Evolutionary conservation across 108 stramenopile species (phyloP), one percentile per base, ranked within the genome.

Genomic region (Nitzschia sp.): DNA sequence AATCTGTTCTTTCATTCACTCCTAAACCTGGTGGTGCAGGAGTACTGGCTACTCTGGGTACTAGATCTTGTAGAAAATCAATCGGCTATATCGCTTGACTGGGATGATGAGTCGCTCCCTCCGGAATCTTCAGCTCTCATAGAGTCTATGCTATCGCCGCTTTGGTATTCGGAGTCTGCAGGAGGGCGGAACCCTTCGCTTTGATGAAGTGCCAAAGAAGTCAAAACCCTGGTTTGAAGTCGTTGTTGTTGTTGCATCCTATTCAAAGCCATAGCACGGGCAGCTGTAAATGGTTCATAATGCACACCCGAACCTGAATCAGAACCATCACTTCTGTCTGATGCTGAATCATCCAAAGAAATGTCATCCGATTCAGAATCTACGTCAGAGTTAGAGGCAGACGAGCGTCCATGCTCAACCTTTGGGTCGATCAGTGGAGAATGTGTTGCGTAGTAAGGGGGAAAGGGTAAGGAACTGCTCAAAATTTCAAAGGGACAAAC

Each of bases 291-390:
- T 24, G 77, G 80, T 69, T 85, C 77, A 46, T 68, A 54, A 31
- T 65, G 70, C 29, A 46, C 55, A 18, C 33, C 18, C 18, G 72
- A 64, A 31, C 72, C 71, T 23, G 79, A 75, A 59, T 84, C 82
- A 28, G 79, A 80, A 23, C 84, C 75, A 57, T 85, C 84, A 38
- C 84, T 85, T 26, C 84, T 74, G 77, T 85, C 84, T 1, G 84
- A 85, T 26, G 84, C 84, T 36, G 84, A 85, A 68, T 85, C 84
- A 49, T 85, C 84, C 29, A 85, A 80, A 3, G 84, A 85, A 45
- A 85, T 64, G 66, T 85, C 84, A 45, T 82, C 84, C 0, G 84
- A 85, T 60, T 85, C 84, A 13, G 75, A 79, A 55, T 79, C 84
- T 24, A 80, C 68, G 46, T 85, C 84, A 13, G 84, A 85, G 28